These are phyloP conservation scores for Clohesyomyces aquaticus DNA, from an alignment of 495 filamentous ascomycete species.

Conservation along the genomic window DNA sequence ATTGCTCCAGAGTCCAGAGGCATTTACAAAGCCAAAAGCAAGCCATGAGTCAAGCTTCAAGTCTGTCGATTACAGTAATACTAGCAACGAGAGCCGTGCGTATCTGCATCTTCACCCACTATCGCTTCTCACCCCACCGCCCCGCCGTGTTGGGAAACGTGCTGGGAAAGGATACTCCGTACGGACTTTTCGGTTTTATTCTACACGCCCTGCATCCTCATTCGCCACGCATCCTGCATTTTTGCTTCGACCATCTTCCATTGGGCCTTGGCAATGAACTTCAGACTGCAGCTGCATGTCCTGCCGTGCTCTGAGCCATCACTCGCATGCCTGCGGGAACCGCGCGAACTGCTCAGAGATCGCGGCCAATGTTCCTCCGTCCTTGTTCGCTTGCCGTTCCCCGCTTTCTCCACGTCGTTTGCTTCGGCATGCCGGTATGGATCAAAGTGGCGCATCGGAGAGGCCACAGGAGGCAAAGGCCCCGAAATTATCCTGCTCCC, in stretches of 20 bases:
- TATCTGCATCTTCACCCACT: neutral
- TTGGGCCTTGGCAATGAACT: neutral
- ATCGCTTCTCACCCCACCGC: slow-evolving; percentile 15
- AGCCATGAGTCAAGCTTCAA: neutral
- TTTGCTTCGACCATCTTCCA: neutral
- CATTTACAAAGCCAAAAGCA: neutral
- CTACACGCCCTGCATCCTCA: slow-evolving; percentile 11
- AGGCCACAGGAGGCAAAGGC: no score
- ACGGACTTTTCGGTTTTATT: slow-evolving; percentile 17
- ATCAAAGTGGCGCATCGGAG: no score
- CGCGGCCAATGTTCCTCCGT: neutral
- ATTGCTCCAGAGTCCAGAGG: neutral
- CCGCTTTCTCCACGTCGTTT: neutral
- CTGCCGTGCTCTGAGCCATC: neutral
- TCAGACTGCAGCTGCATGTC: neutral
- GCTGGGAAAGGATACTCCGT: no score
- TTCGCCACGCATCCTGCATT: slow-evolving; percentile 14
- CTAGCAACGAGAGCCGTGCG: neutral
- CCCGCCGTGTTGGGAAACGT: slow-evolving; percentile 5
- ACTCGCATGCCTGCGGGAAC: no score
- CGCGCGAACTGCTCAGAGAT: no score
- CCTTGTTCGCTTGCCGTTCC: neutral
- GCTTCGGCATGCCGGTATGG: neutral
- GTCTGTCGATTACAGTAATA: neutral
- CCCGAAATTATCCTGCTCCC: no score